Base-by-base conservation (phyloP, 805 yeast genomes). In the Ogataea methanolica region DNA sequence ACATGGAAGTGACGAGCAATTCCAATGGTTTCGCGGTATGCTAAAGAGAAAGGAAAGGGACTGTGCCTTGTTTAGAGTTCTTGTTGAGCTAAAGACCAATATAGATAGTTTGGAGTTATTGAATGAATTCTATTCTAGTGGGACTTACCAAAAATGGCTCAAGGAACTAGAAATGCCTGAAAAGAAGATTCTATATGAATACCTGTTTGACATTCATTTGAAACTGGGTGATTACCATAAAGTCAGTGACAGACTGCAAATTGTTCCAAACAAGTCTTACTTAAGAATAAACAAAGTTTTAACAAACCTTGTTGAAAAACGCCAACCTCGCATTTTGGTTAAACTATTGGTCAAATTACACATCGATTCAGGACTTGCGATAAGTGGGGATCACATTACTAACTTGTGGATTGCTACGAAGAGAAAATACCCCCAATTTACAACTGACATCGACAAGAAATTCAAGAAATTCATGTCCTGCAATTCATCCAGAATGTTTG, bases 271-370 rank as follows among this genome's bases (percentile, higher is more conserved):
- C 11, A 26, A 26, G 31, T 26, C 31, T 8, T 11, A 26, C 11
- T 26, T 26, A 26, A 41, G 57, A 41, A 17, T 58, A 31, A 43
- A 39, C 14, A 44, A 41, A 16, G 41, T 63, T 2, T 26, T 58
- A 2, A 45, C 49, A 19, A 50, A 55, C 50, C 33, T 61, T 14
- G 56, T 47, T 17, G 41, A 42, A 12, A 42, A 51, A 17, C 43
- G 48, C 16, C 50, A 53, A 15, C 60, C 67, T 2, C 59, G 58
- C 7, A 36, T 56, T 4, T 48, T 60, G 22, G 50, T 56, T 14
- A 34, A 43, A 15, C 43, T 63, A 15, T 41, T 62, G 50, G 29
- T 55, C 45, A 50, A 59, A 65, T 21, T 65, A 60, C 46, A 63
- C 58, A n/a, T 57, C 54, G 55, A 63, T 16, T 35, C 48, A 5